Conservation (phyloP, 2,329 filamentous ascomycete species). For the Diaporthe sp. region DNA sequence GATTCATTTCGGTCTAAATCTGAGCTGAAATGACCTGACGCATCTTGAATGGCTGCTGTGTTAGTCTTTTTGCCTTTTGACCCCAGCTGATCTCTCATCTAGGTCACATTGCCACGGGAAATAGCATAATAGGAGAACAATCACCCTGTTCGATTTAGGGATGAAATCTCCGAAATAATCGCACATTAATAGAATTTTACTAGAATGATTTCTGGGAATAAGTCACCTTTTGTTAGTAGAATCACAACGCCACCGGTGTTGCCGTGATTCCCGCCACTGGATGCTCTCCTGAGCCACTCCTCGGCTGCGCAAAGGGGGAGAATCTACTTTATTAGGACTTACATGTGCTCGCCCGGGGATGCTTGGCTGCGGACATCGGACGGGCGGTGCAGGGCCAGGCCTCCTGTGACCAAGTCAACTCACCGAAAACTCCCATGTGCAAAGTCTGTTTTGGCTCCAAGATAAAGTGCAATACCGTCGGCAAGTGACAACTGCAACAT, state of each 20-base stretch:
- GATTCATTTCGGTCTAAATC: not conserved
- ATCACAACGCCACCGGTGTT: not conserved
- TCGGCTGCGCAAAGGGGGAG: not conserved
- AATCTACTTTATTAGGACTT: not conserved
- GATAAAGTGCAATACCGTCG: not conserved
- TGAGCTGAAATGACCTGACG: not conserved
- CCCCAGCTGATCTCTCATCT: not conserved
- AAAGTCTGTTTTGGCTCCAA: not conserved
- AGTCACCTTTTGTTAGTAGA: not conserved
- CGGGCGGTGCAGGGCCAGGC: not conserved
- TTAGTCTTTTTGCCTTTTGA: not conserved
- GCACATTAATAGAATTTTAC: not conserved
- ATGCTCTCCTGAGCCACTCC: not conserved
- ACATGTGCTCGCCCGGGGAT: not conserved
- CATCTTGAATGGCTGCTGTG: not conserved
- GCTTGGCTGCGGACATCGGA: not conserved
- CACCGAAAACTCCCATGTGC: not conserved
- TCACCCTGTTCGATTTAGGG: not conserved
- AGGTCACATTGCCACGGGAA: not conserved
- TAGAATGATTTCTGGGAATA: not conserved
- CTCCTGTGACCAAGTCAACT: not conserved
- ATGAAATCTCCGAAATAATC: not conserved
- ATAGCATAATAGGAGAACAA: not conserved
- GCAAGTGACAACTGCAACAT: constrained; percentile 9
- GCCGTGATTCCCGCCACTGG: not conserved